These are phyloP conservation scores for Kwoniella pini DNA, from an alignment of 768 basidiomycete genomes.

Conservation along the genomic window DNA sequence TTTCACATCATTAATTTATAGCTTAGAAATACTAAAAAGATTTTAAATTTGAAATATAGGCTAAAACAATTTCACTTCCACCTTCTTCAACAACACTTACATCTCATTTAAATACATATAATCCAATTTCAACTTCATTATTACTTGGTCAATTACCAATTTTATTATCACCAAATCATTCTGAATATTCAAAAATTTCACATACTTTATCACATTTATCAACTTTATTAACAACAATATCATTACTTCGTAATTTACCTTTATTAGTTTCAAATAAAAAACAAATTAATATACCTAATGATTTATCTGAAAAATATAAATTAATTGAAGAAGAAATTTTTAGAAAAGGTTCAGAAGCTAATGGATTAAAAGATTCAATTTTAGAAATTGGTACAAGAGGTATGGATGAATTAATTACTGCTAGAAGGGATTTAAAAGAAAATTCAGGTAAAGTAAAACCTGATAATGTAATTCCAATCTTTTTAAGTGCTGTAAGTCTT, in stretches of 20 bases:
- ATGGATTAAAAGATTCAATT: slow-evolving; percentile 44
- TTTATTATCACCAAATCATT: slow-evolving; percentile 47
- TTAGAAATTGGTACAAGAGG: slow-evolving; percentile 53
- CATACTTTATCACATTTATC: slow-evolving; percentile 53
- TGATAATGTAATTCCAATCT: slow-evolving; percentile 42
- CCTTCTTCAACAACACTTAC: slow-evolving; percentile 40
- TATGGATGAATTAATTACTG: slow-evolving; percentile 55
- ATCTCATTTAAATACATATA: slow-evolving; percentile 37
- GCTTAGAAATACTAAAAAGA: too few relatives aligned
- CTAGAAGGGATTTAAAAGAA: slow-evolving; percentile 49
- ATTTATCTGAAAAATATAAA: slow-evolving; percentile 40
- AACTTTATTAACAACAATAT: slow-evolving; percentile 44
- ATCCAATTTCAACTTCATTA: slow-evolving; percentile 47
- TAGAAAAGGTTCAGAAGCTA: slow-evolving; percentile 61
- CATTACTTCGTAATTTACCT: slow-evolving; percentile 47
- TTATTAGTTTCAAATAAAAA: slow-evolving; percentile 39
- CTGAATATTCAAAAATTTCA: slow-evolving; percentile 36
- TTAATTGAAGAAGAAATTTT: slow-evolving; percentile 53
- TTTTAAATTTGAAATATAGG: too few relatives aligned
- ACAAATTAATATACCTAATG: slow-evolving; percentile 42
- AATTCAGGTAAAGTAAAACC: slow-evolving; percentile 43
- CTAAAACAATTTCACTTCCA: slow-evolving; percentile 37
- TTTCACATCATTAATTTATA: too few relatives aligned
- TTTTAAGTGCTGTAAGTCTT: slow-evolving; percentile 47
- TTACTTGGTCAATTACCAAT: slow-evolving; percentile 50